Percentiles rank a stretch among this genome's conserved stretches.
phyloP scores from a whole-genome alignment of 768 basidiomycete species.

The Leucosporidium scottii region DNA sequence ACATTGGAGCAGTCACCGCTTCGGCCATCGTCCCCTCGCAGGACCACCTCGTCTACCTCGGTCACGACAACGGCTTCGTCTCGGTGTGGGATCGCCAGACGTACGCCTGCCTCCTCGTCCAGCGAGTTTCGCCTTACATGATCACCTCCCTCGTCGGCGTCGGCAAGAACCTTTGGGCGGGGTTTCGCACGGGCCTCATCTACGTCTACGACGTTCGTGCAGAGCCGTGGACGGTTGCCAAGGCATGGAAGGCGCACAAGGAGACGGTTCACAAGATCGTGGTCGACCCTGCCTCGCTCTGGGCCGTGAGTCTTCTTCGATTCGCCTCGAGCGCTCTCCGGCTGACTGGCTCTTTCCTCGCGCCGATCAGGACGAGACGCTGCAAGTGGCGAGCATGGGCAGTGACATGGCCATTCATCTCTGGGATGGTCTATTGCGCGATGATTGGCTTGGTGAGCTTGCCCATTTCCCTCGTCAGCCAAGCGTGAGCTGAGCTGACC shows the following conservation, averaged over 20 bases:
- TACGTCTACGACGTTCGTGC: slow-evolving; percentile 62
- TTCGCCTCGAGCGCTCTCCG: neutral
- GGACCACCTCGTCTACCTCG: slow-evolving; percentile 65
- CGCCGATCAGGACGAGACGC: slow-evolving; percentile 35
- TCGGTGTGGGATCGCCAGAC: slow-evolving; percentile 59
- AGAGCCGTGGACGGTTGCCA: slow-evolving; percentile 78
- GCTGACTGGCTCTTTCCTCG: neutral
- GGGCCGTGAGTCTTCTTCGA: slow-evolving; percentile 49
- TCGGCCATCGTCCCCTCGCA: slow-evolving; percentile 67
- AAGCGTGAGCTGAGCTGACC: neutral
- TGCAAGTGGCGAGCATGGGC: slow-evolving; percentile 69
- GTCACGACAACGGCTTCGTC: slow-evolving; percentile 85
- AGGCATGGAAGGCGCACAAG: slow-evolving; percentile 77
- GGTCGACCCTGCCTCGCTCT: slow-evolving; percentile 70
- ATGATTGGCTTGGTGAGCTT: slow-evolving; percentile 74
- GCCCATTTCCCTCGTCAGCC: slow-evolving; percentile 18
- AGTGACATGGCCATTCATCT: slow-evolving; percentile 64
- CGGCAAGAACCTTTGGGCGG: slow-evolving; percentile 76
- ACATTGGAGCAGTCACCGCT: slow-evolving; percentile 73
- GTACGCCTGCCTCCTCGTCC: slow-evolving; percentile 21
- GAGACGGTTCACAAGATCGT: slow-evolving; percentile 55
- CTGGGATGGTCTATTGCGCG: slow-evolving; percentile 83
- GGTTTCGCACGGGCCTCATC: slow-evolving; percentile 72
- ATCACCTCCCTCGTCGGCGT: slow-evolving; percentile 80
- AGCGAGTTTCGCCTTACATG: slow-evolving; percentile 54